phyloP scores from a whole-genome alignment of 208 protist genomes.

The Trypanosoma platydactyli region DNA sequence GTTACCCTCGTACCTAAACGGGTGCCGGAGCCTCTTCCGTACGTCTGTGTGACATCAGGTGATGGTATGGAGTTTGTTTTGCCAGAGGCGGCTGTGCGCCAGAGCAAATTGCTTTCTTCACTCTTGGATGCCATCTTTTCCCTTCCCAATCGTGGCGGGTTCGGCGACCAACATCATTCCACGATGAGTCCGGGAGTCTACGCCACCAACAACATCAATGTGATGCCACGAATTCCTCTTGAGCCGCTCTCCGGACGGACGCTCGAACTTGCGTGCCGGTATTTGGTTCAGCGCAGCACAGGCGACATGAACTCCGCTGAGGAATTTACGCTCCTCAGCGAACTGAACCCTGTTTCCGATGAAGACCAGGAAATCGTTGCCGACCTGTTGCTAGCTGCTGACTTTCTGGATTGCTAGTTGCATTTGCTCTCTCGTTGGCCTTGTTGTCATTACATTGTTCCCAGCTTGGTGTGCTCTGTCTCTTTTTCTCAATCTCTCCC shows the following conservation, averaged over 20 bases:
- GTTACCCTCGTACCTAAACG: too few relatives aligned
- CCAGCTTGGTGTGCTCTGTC: background rate
- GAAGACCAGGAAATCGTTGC: conserved; percentile 31
- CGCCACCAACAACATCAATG: conserved; percentile 21
- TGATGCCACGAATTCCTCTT: conserved; percentile 31
- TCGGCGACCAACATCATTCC: conserved; percentile 3
- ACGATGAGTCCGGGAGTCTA: background rate
- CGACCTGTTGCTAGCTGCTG: conserved; percentile 30
- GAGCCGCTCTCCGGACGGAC: conserved; percentile 10
- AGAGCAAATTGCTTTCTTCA: conserved; percentile 51
- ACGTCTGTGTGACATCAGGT: conserved; percentile 44
- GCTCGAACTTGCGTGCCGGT: conserved; percentile 27
- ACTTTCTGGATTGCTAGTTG: conserved; percentile 33
- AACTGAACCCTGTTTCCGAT: conserved; percentile 27
- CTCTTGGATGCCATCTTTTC: conserved; percentile 48
- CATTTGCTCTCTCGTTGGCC: conserved; percentile 1
- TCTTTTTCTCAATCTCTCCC: conserved; percentile 26
- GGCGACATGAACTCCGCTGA: conserved; percentile 28
- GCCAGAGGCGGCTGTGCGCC: conserved; percentile 47
- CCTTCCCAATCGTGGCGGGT: conserved; percentile 28
- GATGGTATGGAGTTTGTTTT: conserved; percentile 58
- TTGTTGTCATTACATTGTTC: conserved; percentile 18
- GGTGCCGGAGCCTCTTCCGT: conserved; percentile 30
- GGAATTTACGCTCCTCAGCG: conserved; percentile 23
- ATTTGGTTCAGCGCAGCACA: conserved; percentile 27